These are phyloP conservation scores for Botrytis pseudocinerea DNA, from an alignment of 2,329 filamentous ascomycete species.

Conservation along the genomic window DNA sequence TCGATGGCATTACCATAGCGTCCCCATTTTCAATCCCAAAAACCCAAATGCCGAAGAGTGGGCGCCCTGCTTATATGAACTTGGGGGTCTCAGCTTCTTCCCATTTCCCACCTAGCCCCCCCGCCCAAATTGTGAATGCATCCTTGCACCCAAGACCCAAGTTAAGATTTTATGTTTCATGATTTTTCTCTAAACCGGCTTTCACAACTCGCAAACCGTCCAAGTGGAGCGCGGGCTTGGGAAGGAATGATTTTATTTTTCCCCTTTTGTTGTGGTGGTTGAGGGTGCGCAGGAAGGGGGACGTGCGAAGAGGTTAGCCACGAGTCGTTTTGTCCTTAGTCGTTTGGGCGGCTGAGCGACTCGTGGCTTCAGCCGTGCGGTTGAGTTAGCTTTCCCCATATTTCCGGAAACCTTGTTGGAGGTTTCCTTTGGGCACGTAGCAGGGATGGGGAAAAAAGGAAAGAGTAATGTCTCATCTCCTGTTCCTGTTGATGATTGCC, in stretches of 20 bases:
- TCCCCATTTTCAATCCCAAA: not conserved
- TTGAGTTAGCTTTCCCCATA: constrained; percentile 8
- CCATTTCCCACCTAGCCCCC: not conserved
- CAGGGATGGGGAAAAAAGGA: not conserved
- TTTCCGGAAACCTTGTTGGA: constrained; percentile 2
- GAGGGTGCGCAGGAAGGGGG: constrained; percentile 8
- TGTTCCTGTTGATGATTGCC: constrained; percentile 9
- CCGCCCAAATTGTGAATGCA: not conserved
- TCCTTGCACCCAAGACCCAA: constrained; percentile 1
- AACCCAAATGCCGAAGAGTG: constrained; percentile 13
- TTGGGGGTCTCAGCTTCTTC: constrained; percentile 6
- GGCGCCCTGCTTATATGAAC: constrained; percentile 10
- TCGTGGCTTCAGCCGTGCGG: constrained; percentile 12
- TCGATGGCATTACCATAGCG: not conserved
- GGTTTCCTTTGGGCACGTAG: not conserved
- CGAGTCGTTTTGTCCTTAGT: constrained; percentile 12
- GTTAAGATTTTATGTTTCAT: constrained; percentile 12
- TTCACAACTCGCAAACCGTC: not conserved
- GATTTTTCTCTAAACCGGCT: not conserved
- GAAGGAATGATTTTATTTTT: not conserved
- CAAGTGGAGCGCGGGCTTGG: not conserved
- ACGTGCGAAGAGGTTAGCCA: constrained; percentile 15
- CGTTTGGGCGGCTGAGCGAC: not conserved
- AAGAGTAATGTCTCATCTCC: constrained; percentile 8
- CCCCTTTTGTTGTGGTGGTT: not conserved